Conservation (phyloP, 2,329 filamentous ascomycete genomes). For the Neocatenulostroma microsporum region DNA sequence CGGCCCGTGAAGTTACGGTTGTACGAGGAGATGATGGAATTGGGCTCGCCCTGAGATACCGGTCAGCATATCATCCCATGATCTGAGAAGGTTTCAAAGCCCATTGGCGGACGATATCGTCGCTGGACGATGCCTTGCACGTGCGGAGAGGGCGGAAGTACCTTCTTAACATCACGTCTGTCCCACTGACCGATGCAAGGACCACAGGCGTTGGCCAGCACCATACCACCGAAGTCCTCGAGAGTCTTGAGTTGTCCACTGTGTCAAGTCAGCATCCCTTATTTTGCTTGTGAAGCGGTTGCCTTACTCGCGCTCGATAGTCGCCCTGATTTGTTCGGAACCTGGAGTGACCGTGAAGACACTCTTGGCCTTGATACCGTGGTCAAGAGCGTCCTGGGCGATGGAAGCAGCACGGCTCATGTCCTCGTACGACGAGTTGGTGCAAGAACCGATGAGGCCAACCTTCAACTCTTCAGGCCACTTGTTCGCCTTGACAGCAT, state of each 20-base stretch:
- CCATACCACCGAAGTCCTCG: slow-evolving; percentile 90
- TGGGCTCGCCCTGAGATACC: slow-evolving; percentile 87
- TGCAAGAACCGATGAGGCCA: slow-evolving; percentile 96
- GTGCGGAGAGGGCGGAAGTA: too few relatives aligned
- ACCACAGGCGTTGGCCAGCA: slow-evolving; percentile 48
- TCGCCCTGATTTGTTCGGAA: slow-evolving; percentile 81
- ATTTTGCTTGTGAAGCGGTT: too few relatives aligned
- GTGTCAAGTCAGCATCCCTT: too few relatives aligned
- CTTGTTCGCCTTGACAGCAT: slow-evolving; percentile 85
- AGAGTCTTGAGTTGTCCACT: slow-evolving; percentile 68
- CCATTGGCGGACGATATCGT: too few relatives aligned
- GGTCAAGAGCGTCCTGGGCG: slow-evolving; percentile 79
- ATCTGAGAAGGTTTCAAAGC: too few relatives aligned
- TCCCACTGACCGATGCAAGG: slow-evolving; percentile 89
- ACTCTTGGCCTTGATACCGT: slow-evolving; percentile 89
- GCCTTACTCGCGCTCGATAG: slow-evolving; percentile 4
- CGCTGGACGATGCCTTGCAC: too few relatives aligned
- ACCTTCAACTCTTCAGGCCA: slow-evolving; percentile 98
- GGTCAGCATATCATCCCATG: too few relatives aligned
- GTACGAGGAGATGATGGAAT: slow-evolving; percentile 98
- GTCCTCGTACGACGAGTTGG: slow-evolving; percentile 81
- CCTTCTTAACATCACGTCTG: too few relatives aligned
- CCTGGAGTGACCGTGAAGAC: slow-evolving; percentile 93
- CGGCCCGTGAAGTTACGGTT: slow-evolving; percentile 99
- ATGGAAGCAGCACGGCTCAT: slow-evolving; percentile 92